Base-by-base conservation (phyloP, 2,329 filamentous ascomycete genomes). In the Neocatenulostroma microsporum region DNA sequence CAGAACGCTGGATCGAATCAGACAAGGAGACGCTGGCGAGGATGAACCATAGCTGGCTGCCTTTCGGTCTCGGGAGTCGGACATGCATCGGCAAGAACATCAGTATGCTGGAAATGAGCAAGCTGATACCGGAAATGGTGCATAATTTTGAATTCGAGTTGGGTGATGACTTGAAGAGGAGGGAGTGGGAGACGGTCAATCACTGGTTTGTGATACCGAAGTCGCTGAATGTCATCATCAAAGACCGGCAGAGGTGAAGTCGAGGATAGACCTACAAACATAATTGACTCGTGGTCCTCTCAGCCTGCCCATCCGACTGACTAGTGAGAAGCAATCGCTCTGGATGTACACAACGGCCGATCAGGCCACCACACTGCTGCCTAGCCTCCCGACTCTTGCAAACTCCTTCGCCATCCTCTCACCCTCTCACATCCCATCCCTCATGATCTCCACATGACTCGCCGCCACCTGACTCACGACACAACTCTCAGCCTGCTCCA, bases 1-100 rank as follows among this genome's bases (percentile, higher is more conserved):
- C 68, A 0, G 66, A 70, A 36, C 48, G 68, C 14, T 71, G 68
- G 68, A 38, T 70, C 1, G 55, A 58, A 17, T 13, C 4, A 11
- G 30, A 29, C 9, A 24, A 28, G 28, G 20, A 30, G 19, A 15
- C 6, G 20, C 18, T 25, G 20, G 23, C n/a, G 31, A 19, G 12
- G 15, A 30, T 10, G 27, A 9, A 27, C 8, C 18, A 18, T 7
- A 26, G 20, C 18, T 25, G 21, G 18, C n/a, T 34, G 19, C 31
- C 31, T 12, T 48, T 48, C 26, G 45, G 45, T 5, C 20, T 29
- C 4, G 43, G 45, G 4, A 21, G 37, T 17, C 24, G 45, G 31
- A 46, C 37, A 12, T 48, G 43, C 27, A 35, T 48, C 8, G 45
- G 45, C 14, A 43, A 46, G 38, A 43, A 48, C 18, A 42, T 48